Evolutionary conservation across 2,329 filamentous ascomycete species (phyloP), one percentile per base, ranked within the genome.

Genomic region (Pseudopithomyces maydicus): DNA sequence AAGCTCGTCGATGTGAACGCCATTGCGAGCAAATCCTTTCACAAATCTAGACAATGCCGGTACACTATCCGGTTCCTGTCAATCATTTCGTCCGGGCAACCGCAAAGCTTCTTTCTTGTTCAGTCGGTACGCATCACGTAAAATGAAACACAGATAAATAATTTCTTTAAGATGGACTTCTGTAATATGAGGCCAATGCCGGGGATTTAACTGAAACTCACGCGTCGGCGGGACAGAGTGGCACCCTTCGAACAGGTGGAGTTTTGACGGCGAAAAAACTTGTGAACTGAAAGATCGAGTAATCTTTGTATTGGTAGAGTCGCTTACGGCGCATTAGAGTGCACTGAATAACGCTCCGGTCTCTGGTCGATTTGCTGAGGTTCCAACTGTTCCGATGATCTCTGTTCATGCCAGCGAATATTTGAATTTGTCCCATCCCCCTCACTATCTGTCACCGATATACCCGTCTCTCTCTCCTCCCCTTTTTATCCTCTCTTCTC

Each of bases 181-280:
- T 5, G 42, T 26, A n/a, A 39, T 12, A 29, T 48, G 22, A 33
- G 32, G 45, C 29, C 29, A 48, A 15, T 12, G 35, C 3, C 45
- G 29, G 12, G 32, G 32, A 10, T 19, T 48, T 5, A 17, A 14
- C 19, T 20, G 33, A 19, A 8, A 23, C 12, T 48, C 11, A 20
- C 32, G 36, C 6, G 39, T 36, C 3, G 58, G 59, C 7, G 46
- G 48, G 39, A 29, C 35, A 0, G 19, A 12, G 20, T 65, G 65
- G 1, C 64, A 59, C 71, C 71, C 74, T 55, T 74, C 68, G 22
- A 64, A 69, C 0, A 74, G 58, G 6, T 65, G 57, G 1, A 74
- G 57, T 22, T 48, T 68, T 36, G 60, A 63, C 10, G 49, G 57
- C 8, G 63, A 57, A 14, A 53, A 42, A 11, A 61, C 58, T 1